These are phyloP conservation scores for Xanthoconium separans DNA, from an alignment of 1,284 basidiomycete species.

Conservation along the genomic window DNA sequence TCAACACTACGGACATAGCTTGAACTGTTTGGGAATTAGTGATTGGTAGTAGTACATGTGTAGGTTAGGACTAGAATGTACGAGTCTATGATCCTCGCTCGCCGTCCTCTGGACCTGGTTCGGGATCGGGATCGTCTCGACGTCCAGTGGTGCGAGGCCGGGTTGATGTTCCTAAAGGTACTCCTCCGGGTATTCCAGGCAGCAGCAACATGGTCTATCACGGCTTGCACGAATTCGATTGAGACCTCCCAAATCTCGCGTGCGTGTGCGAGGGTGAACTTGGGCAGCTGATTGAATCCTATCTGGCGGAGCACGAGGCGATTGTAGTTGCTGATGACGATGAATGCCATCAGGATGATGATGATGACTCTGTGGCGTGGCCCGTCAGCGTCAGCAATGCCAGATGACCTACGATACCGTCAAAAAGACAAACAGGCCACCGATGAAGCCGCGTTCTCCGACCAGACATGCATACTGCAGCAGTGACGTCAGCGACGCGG, in stretches of 20 bases:
- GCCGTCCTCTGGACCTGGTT: background rate
- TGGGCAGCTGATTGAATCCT: constrained; percentile 67
- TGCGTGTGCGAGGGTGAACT: constrained; percentile 46
- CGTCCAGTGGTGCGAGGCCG: constrained; percentile 32
- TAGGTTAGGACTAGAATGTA: background rate
- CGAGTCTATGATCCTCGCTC: background rate
- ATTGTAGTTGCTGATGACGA: constrained; percentile 67
- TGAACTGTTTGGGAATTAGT: constrained; percentile 10
- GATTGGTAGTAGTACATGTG: constrained; percentile 13
- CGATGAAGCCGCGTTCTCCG: constrained; percentile 48
- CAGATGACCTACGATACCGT: constrained; percentile 46
- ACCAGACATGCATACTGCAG: constrained; percentile 64
- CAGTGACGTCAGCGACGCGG: background rate
- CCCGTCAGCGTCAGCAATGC: background rate
- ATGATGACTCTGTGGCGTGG: constrained; percentile 46
- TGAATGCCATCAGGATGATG: constrained; percentile 53
- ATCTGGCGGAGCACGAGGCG: constrained; percentile 61
- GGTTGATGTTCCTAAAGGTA: constrained; percentile 16
- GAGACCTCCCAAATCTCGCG: constrained; percentile 25
- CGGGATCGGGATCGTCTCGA: constrained; percentile 23
- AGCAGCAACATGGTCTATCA: constrained; percentile 12
- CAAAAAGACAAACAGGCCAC: constrained; percentile 52
- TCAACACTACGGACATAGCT: constrained; percentile 8
- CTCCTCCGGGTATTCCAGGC: constrained; percentile 20
- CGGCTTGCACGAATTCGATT: constrained; percentile 18